Base-by-base conservation (phyloP, 2,329 filamentous ascomycete species). In the Ophiostoma perfectum region DNA sequence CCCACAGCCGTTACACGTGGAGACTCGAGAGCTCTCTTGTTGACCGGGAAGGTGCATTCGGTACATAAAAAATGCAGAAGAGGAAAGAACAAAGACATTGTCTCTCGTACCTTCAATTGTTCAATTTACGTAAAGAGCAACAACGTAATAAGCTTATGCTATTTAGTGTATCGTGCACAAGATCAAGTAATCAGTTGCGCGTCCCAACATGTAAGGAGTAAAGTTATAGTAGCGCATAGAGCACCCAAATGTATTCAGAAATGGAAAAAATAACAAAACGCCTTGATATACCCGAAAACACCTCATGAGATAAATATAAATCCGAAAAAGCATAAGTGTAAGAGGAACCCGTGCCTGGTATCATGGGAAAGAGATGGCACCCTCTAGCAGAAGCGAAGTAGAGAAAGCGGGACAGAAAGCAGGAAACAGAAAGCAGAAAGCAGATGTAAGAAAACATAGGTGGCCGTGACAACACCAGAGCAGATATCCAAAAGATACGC, bases 341-440 rank as follows among this genome's bases (percentile, higher is more conserved):
- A 27, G 27, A 27, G 27, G 0, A 52, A 8, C 47, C 45, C 16
- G 65, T 44, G 65, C 60, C 68, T 69, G 68, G 68, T 69, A 69
- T 69, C 68, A 69, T 67, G 49, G 36, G 47, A 68, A 60, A 65
- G 41, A 68, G 49, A 55, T 55, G 18, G 49, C 49, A 55, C 49
- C 27, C 27, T 36, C 27, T 47, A 47, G 14, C 8, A 8, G 14
- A 45, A 8, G 42, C 7, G 42, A 45, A 45, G 42, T 11, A 16
- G 7, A 47, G 14, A n/a, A 5, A 55, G n/a, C 4, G 42, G 14
- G 9, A 12, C 42, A 55, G n/a, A 41, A 52, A 60, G 36, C 27
- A 27, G 27, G 27, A 27, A 27, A 27, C 27, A 27, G 27, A 27
- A 27, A 27, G 27, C 27, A 27, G 27, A 27, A 27, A 27, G 27